Evolutionary conservation across 805 yeast species (phyloP).

Genomic region (Spathaspora sp.): DNA sequence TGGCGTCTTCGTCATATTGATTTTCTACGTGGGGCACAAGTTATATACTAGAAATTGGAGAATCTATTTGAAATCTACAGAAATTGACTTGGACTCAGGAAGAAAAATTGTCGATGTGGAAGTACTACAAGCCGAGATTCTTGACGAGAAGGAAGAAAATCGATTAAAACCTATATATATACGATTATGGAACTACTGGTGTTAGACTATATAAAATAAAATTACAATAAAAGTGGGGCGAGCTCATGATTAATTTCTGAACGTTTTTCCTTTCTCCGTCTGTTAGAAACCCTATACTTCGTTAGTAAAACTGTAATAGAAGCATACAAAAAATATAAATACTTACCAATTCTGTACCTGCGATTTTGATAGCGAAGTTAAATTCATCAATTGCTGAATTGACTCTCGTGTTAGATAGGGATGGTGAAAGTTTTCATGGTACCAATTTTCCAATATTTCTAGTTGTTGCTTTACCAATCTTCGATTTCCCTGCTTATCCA

Average conservation of each 20-base stretch:
- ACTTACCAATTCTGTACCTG: slow-evolving; percentile 9
- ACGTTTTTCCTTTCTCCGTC: slow-evolving; percentile 33
- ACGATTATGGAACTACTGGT: slow-evolving; percentile 19
- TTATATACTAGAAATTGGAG: slow-evolving; percentile 28
- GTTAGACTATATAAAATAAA: slow-evolving; percentile 3
- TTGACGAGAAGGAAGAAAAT: slow-evolving; percentile 26
- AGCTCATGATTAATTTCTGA: slow-evolving; percentile 3
- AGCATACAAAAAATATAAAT: background rate
- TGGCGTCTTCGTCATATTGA: slow-evolving; percentile 25
- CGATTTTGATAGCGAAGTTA: slow-evolving; percentile 78
- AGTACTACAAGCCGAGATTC: slow-evolving; percentile 29
- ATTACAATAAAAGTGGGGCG: background rate
- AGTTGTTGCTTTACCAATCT: slow-evolving; percentile 1
- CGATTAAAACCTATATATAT: slow-evolving; percentile 19
- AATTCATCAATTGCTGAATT: slow-evolving; percentile 2
- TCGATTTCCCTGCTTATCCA: background rate
- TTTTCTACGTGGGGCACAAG: slow-evolving; percentile 40
- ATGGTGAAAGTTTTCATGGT: background rate
- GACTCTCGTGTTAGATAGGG: slow-evolving; percentile 5
- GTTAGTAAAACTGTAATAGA: slow-evolving; percentile 4
- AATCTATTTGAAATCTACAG: slow-evolving; percentile 24
- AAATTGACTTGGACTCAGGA: slow-evolving; percentile 37
- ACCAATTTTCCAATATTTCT: slow-evolving; percentile 6
- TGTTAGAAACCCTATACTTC: slow-evolving; percentile 48
- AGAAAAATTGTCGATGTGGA: slow-evolving; percentile 30